Evolutionary conservation across 31 red algal genomes (phyloP).

Genomic region (Bonnemaisonia californica): DNA sequence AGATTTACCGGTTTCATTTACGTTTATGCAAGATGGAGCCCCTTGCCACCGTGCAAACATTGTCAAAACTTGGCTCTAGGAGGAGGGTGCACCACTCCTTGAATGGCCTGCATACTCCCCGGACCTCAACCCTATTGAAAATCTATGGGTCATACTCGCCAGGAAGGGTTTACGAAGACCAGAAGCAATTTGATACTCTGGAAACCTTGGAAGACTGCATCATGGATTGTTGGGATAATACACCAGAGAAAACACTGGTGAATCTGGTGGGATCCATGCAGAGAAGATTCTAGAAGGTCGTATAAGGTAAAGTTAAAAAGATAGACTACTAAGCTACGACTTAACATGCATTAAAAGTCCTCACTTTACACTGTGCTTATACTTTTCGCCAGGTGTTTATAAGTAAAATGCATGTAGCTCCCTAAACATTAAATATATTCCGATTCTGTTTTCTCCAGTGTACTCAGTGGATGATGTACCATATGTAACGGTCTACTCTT

Average conservation of each 20-base stretch:
- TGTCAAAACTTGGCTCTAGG: not conserved
- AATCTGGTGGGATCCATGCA: not conserved
- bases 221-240: not conserved
- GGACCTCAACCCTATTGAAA: conserved; percentile 4
- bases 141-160: not conserved
- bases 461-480: no score
- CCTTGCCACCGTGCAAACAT: conserved; percentile 4
- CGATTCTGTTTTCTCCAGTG: no score
- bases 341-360: no score
- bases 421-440: no score
- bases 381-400: no score
- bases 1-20: not conserved
- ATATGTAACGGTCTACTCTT: no score
- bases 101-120: not conserved
- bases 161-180: not conserved
- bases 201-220: not conserved
- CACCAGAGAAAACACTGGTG: not conserved
- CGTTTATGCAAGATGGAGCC: conserved; percentile 7
- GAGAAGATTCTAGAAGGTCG: not conserved
- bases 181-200: not conserved
- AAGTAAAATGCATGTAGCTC: no score
- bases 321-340: no score
- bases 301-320: not conserved
- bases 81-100: not conserved
- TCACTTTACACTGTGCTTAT: no score